Evolutionary conservation across 805 yeast genomes (phyloP).

Genomic region (Tetrapisispora taiwanensis): DNA sequence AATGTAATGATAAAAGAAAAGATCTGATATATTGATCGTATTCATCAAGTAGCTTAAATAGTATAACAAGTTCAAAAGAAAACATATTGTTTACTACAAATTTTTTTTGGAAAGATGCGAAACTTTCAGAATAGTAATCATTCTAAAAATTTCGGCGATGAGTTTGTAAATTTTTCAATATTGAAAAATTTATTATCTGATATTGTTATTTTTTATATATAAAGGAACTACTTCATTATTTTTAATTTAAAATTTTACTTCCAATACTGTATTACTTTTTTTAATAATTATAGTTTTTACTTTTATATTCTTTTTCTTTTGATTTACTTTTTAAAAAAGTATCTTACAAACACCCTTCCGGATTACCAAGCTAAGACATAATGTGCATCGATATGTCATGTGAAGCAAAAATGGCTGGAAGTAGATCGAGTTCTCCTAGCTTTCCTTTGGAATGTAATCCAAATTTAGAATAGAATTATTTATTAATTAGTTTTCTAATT

Average conservation of each 20-base stretch:
- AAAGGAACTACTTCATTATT: neutral
- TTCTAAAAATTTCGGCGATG: constrained; percentile 2
- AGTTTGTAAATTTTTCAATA: neutral
- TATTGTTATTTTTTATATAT: too few species aligned
- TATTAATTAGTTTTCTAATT: neutral
- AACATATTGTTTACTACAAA: neutral
- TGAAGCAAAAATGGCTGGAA: constrained; percentile 25
- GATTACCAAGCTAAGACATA: constrained; percentile 28
- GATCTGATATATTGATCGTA: too few species aligned
- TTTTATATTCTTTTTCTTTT: neutral
- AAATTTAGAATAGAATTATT: neutral
- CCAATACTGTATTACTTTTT: too few species aligned
- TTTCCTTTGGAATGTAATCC: constrained; percentile 7
- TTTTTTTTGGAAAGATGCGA: neutral
- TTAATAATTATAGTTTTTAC: too few species aligned
- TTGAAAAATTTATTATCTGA: too few species aligned
- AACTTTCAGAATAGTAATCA: neutral
- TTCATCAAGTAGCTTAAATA: too few species aligned
- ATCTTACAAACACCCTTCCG: constrained; percentile 19
- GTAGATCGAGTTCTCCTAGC: constrained; percentile 18
- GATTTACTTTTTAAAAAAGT: neutral
- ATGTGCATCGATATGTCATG: constrained; percentile 14
- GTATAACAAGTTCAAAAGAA: too few species aligned
- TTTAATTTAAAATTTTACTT: too few species aligned
- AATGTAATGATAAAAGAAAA: too few species aligned